Base-by-base conservation (phyloP, 305 asterid genomes). In the Ilex paraguariensis region DNA sequence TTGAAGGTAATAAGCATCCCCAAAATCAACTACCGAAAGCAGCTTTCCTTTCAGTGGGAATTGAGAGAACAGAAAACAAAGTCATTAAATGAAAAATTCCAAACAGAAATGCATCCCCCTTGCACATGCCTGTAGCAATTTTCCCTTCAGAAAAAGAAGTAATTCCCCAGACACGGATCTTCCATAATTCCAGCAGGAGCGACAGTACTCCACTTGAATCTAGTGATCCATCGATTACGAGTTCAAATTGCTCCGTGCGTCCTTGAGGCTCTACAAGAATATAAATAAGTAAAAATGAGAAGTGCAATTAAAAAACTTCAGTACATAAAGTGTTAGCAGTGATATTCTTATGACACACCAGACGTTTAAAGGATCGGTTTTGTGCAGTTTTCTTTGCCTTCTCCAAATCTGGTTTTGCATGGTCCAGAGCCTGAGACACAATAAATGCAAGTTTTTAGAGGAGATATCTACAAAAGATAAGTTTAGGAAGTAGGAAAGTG, bases 381-480 rank as follows among this genome's bases (percentile, higher is more conserved):
- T 70, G 84, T 54, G 77, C 76, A 53, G 53, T 59, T 65, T 70
- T 78, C 60, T 74, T 71, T 62, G 72, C 66, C 66, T 72, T 74
- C 73, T 87, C 95, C n/a, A 77, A 73, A 69, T 83, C 95, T 44
- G 95, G 91, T 76, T 75, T 90, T 68, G 97, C 96, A 69, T 93
- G 87, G 75, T 87, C 95, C 39, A 90, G 78, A 61, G 95, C 89
- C 95, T 87, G 75, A 59, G 57, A 54, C 57, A 65, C 46, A 67
- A 68, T 53, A 73, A 51, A 72, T 61, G 28, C 28, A 21, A 21
- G 28, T 21, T 21, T 21, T 21, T 21, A 21, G 28, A 21, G 28
- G 28, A 21, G 28, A 21, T 21, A 21, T 21, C 1, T 21, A 21
- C 28, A 21, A 21, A 21, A 21, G 28, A 21, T 21, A 21, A 21